phyloP scores from a whole-genome alignment of 176 grass and related monocot genomes.

The Bolboschoenus planiculmis region DNA sequence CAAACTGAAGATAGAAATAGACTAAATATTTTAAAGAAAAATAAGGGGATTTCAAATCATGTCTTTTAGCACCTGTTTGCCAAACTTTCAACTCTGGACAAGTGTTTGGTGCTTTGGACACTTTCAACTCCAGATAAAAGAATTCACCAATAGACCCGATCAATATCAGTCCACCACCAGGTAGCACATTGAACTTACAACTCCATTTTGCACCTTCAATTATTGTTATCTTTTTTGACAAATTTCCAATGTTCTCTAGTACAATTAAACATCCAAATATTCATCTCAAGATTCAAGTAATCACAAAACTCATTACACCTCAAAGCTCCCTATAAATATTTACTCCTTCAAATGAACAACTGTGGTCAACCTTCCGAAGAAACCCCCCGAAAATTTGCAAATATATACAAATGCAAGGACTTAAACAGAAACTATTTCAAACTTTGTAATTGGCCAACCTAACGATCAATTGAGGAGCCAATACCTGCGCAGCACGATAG shows the following conservation, averaged over 20 bases:
- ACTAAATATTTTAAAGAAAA: too few species aligned
- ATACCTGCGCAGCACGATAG: slow-evolving; percentile 21
- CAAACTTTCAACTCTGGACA: neutral
- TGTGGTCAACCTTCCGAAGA: too few species aligned
- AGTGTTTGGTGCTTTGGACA: too few species aligned
- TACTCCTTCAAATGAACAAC: neutral
- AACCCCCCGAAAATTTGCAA: neutral
- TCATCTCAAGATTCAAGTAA: neutral
- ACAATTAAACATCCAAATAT: neutral
- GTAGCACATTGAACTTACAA: neutral
- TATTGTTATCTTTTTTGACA: neutral
- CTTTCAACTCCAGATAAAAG: neutral
- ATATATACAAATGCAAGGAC: slow-evolving; percentile 1
- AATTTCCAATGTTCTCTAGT: neutral
- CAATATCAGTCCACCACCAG: neutral
- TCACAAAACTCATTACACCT: neutral
- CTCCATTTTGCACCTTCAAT: neutral
- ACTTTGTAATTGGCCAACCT: neutral
- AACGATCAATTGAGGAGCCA: neutral
- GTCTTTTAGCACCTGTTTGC: neutral
- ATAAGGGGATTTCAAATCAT: neutral
- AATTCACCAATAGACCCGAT: neutral
- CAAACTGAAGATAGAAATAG: too few species aligned
- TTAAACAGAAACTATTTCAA: neutral
- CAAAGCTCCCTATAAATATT: neutral